Base-by-base conservation (phyloP, 2,329 filamentous ascomycete genomes). In the Davidsoniella australis region DNA sequence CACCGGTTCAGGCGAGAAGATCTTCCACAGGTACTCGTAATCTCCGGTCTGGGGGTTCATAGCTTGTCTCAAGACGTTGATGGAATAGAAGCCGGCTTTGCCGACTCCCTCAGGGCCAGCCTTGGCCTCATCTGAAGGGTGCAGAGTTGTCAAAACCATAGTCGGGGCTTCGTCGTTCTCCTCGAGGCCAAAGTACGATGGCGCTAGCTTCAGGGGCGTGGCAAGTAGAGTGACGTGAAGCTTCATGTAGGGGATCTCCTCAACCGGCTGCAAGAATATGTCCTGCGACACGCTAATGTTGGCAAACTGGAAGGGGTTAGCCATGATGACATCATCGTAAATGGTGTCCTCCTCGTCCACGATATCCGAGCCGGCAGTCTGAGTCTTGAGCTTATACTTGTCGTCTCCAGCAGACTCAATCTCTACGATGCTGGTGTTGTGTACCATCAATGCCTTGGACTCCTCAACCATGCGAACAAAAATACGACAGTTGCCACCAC, bases 401-500 rank as follows among this genome's bases (percentile, higher is more conserved):
- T 41, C 9, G 10, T 16, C 9, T 18, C 5, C 29, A 4, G 38
- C 47, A 20, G 16, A 42, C 12, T 46, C 61, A 45, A 94, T 75
- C 3, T 67, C 67, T 0, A 70, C 68, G 1, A 95, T 81, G 0
- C 75, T 70, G 0, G 81, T 83, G 57, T 88, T 82, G 20, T 84
- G 67, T 38, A 68, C 66, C 4, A 88, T 55, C 0, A 68, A 63
- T 0, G 83, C 78, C 2, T 71, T 66, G 1, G 85, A 81, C 0
- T 68, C 65, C 37, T 74, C 69, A 1, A 89, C 67, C 82, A 95
- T 93, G 41, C 71, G 67, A n/a, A 80, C 73, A 60, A 98, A 98
- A 49, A 98, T 94, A 57, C 77, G 79, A 87, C 88, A 96, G 62
- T 96, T 98, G 1, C 91, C 91, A 5, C 87, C 87, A 12, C 75